Evolutionary conservation across 805 yeast species (phyloP).

Genomic region (Yarrowia yakushimensis): DNA sequence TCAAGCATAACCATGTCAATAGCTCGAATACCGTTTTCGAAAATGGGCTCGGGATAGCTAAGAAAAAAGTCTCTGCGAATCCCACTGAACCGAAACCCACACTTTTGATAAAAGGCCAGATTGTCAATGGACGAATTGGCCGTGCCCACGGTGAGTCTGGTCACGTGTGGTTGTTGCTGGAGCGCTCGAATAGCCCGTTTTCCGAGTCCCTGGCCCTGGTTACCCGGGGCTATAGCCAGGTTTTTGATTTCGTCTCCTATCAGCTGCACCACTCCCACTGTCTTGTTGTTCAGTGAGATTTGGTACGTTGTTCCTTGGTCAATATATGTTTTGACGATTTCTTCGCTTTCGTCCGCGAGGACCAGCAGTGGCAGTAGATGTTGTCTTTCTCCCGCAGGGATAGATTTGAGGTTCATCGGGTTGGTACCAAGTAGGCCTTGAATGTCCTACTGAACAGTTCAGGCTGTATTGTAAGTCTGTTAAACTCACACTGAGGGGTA

Average conservation of each 20-base stretch:
- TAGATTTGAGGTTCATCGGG: neutral
- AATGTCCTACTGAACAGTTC: too few species aligned
- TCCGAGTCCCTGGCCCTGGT: conserved; percentile 8
- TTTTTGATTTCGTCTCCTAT: conserved; percentile 15
- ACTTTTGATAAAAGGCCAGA: conserved; percentile 15
- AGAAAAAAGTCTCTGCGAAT: neutral
- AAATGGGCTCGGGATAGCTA: conserved; percentile 9
- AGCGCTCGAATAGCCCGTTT: neutral
- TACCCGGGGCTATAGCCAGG: neutral
- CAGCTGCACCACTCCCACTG: conserved; percentile 1
- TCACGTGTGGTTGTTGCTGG: neutral
- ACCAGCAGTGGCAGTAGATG: neutral
- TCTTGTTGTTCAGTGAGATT: neutral
- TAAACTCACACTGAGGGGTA: too few species aligned
- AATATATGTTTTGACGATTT: neutral
- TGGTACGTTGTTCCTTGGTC: neutral
- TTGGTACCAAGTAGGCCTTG: too few species aligned
- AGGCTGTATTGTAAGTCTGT: too few species aligned
- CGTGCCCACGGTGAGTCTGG: conserved; percentile 3
- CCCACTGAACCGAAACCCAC: conserved; percentile 5
- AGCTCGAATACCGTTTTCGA: conserved; percentile 11
- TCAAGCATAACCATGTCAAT: conserved; percentile 9
- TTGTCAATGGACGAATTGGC: conserved; percentile 19
- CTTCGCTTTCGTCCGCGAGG: conserved; percentile 13
- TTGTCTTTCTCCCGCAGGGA: neutral